phyloP scores from a whole-genome alignment of 768 basidiomycete genomes.

The Lactarius psammicola region DNA sequence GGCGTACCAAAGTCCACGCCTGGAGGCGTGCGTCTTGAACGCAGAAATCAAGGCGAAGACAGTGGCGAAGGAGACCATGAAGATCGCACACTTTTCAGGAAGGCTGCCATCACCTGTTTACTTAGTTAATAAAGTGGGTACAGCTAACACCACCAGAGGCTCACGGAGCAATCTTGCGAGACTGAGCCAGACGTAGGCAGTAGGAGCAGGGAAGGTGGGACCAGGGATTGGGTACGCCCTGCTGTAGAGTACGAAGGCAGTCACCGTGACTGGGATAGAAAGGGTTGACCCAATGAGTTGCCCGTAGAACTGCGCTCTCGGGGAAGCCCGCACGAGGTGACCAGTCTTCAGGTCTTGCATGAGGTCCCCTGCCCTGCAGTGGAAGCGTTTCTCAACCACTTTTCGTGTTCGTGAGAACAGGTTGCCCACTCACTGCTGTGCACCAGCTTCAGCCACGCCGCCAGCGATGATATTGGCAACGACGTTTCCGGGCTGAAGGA shows the following conservation, averaged over 20 bases:
- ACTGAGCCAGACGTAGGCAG: slow-evolving; percentile 89
- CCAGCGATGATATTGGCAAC: slow-evolving; percentile 99
- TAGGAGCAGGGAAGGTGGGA: slow-evolving; percentile 93
- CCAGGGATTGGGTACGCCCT: slow-evolving; percentile 87
- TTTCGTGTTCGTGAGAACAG: neutral
- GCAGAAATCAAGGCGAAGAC: slow-evolving; percentile 68
- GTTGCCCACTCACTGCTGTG: slow-evolving; percentile 64
- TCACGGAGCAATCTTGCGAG: slow-evolving; percentile 73
- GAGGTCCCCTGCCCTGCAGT: slow-evolving; percentile 82
- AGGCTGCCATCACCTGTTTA: slow-evolving; percentile 74
- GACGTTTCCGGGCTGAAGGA: slow-evolving; percentile 91
- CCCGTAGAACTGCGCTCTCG: slow-evolving; percentile 90
- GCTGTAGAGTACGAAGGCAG: slow-evolving; percentile 84
- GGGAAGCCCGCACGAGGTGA: slow-evolving; percentile 87
- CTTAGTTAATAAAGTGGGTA: slow-evolving; percentile 28
- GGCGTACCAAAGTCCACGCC: slow-evolving; percentile 51
- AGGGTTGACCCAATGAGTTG: slow-evolving; percentile 89
- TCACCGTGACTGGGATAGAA: slow-evolving; percentile 85
- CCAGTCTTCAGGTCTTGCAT: slow-evolving; percentile 99
- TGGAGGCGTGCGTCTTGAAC: slow-evolving; percentile 59
- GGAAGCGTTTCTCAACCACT: neutral
- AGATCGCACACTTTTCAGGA: slow-evolving; percentile 67
- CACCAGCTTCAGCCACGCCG: slow-evolving; percentile 95
- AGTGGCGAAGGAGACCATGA: slow-evolving; percentile 78
- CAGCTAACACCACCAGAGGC: slow-evolving; percentile 33